These are phyloP conservation scores for Flaveria trinervia DNA, from an alignment of 129 eudicot species.

Conservation along the genomic window DNA sequence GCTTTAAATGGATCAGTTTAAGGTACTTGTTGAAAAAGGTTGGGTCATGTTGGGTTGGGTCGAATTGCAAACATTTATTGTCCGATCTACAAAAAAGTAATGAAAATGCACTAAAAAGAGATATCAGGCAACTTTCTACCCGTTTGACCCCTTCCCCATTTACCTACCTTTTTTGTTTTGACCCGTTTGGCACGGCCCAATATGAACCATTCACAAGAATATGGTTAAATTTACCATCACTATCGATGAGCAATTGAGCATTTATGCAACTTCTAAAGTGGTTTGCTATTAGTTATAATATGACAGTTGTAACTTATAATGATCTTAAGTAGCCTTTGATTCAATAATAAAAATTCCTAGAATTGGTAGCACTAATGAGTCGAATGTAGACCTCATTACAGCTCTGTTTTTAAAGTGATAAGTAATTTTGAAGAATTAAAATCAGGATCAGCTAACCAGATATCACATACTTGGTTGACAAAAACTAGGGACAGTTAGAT, in stretches of 20 bases:
- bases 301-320: conserved; percentile 6
- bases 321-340: neutral
- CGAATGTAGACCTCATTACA: conserved; percentile 8
- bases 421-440: neutral
- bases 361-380: neutral
- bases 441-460: neutral
- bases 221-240: neutral
- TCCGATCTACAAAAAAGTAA: neutral
- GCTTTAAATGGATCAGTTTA: neutral
- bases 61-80: neutral
- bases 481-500: neutral
- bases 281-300: neutral
- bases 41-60: neutral
- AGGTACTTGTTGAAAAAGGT: neutral
- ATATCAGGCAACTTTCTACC: neutral
- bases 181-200: neutral
- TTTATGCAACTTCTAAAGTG: neutral
- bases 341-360: neutral
- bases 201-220: neutral
- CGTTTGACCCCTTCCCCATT: neutral
- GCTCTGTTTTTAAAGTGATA: neutral
- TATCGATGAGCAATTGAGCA: neutral
- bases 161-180: neutral
- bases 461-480: neutral
- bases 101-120: neutral